These are phyloP conservation scores for Kurtzmaniella fragi DNA, from an alignment of 805 yeast species.

Conservation along the genomic window DNA sequence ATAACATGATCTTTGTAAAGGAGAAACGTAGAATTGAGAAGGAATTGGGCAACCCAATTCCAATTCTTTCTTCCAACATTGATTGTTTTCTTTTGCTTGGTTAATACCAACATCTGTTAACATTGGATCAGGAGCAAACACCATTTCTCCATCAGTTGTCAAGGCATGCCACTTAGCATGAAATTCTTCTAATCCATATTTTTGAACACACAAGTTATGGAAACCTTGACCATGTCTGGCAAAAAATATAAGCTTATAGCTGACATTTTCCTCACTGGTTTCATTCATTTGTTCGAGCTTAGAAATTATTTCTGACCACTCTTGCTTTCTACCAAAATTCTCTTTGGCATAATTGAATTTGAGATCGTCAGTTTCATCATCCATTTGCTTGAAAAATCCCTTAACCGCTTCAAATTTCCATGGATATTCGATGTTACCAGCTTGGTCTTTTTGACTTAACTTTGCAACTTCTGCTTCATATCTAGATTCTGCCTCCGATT, in stretches of 20 bases:
- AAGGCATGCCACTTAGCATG: conserved; percentile 40
- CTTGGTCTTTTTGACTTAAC: neutral
- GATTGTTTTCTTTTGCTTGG: conserved; percentile 42
- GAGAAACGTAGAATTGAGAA: conserved; percentile 41
- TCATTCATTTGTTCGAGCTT: conserved; percentile 33
- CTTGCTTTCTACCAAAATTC: conserved; percentile 36
- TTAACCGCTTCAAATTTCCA: conserved; percentile 40
- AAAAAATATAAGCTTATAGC: conserved; percentile 42
- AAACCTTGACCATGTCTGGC: conserved; percentile 55
- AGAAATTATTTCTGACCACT: conserved; percentile 29
- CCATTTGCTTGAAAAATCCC: conserved; percentile 41
- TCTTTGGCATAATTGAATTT: conserved; percentile 37
- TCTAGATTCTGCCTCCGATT: conserved; percentile 4
- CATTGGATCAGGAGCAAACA: conserved; percentile 50
- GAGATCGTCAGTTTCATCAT: conserved; percentile 34
- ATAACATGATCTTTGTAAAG: conserved; percentile 47
- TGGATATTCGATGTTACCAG: neutral
- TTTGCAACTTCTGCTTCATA: conserved; percentile 4
- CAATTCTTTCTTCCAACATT: conserved; percentile 36
- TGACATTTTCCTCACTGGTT: conserved; percentile 16
- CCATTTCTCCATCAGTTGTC: conserved; percentile 41
- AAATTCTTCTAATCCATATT: conserved; percentile 45
- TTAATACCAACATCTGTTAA: conserved; percentile 41
- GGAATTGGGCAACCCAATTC: conserved; percentile 28
- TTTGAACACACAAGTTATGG: conserved; percentile 43